These are phyloP conservation scores for Populus tomentosa DNA, from an alignment of 441 rosid species.

Conservation along the genomic window DNA sequence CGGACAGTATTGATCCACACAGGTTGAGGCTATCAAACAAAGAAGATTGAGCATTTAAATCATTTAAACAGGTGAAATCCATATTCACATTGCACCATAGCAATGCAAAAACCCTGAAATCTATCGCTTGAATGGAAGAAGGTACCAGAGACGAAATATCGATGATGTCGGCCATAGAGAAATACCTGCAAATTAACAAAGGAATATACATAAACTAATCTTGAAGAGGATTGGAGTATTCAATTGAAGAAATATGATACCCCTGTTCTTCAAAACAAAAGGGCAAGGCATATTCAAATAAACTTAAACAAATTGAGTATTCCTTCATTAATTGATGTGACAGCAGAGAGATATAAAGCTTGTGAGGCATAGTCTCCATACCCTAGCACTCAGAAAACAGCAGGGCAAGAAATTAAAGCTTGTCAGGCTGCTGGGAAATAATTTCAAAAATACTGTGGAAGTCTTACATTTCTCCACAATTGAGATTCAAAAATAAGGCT, in stretches of 20 bases:
- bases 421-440: not conserved
- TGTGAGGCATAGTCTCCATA: no score
- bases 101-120: conserved; percentile 74
- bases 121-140: conserved; percentile 56
- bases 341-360: no score
- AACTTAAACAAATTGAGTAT: not conserved
- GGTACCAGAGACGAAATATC: conserved; percentile 68
- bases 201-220: no score
- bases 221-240: not conserved
- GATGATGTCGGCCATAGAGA: conserved; percentile 73
- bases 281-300: not conserved
- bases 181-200: conserved; percentile 47
- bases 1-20: conserved; percentile 70
- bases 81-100: conserved; percentile 55
- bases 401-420: no score
- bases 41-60: conserved; percentile 24
- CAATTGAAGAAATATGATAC: not conserved
- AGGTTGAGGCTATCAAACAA: conserved; percentile 46
- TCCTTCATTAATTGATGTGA: not conserved
- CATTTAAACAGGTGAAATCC: conserved; percentile 42
- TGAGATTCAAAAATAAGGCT: not conserved
- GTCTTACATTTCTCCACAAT: not conserved
- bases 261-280: not conserved
- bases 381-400: no score
- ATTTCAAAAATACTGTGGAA: not conserved